Base-by-base conservation (phyloP, 305 asterid species). In the Coffea humblotiana region DNA sequence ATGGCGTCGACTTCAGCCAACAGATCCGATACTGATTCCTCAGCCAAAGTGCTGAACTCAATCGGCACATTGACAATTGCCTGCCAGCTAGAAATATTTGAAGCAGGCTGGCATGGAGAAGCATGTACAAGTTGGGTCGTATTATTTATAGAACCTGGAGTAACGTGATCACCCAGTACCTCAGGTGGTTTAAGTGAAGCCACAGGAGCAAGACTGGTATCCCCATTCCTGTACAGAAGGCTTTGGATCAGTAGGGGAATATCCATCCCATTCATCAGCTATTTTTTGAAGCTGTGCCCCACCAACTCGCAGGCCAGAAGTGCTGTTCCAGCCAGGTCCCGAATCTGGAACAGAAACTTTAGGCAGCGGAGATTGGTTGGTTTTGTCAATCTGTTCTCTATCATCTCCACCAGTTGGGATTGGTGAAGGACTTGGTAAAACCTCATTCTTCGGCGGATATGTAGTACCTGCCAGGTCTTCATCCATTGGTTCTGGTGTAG, bases 1-100 rank as follows among this genome's bases (percentile, higher is more conserved):
- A 88, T 87, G 16, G 99, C 99, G 74, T 90, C 99, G 15, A 85
- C 88, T 85, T 88, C 90, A 65, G 92, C 89, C 79, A 88, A 79
- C 48, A 88, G 87, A 86, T 88, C 92, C 0, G 92, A 88, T 51
- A 88, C 86, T 21, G 89, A 88, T 77, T 88, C 92, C 87, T 88
- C 92, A 65, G 84, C 90, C 84, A 88, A 74, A 61, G 89, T 83
- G 81, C 85, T 86, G 74, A 88, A 85, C 81, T 87, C 90, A 66
- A 88, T 88, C 15, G 83, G 84, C 73, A 85, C 90, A 23, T 61
- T 61, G 66, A 29, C 63, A 8, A 32, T 19, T 47, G 78, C 77
- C 73, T 82, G 89, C 89, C 89, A 86, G 77, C 79, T 77, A 73
- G 86, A 74, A 43, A 81, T 54, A 70, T 85, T 84, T 45, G 88